Evolutionary conservation across 2,329 filamentous ascomycete genomes (phyloP).

Genomic region (Geosmithia morbida): DNA sequence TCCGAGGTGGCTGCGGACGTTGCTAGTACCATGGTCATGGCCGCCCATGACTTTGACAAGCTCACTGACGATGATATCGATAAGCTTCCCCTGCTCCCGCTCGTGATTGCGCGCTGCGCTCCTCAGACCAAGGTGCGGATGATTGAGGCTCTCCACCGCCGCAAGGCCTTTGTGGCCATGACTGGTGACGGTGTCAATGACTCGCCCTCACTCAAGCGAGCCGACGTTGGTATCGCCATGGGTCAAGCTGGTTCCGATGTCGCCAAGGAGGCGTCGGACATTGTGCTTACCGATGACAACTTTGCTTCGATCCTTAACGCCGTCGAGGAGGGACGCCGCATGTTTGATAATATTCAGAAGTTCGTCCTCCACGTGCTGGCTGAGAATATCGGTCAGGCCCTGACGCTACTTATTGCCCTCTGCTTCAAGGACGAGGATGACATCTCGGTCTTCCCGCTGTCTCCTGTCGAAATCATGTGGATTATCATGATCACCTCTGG

Average conservation of each 20-base stretch:
- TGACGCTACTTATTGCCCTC: slow-evolving; percentile 53
- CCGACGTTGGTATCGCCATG: slow-evolving; percentile 58
- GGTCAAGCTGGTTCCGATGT: slow-evolving; percentile 50
- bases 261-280: slow-evolving; percentile 47
- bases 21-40: slow-evolving; percentile 48
- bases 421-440: slow-evolving; percentile 50
- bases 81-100: slow-evolving; percentile 40
- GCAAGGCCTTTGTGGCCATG: slow-evolving; percentile 48
- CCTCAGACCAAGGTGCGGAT: slow-evolving; percentile 57
- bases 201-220: slow-evolving; percentile 47
- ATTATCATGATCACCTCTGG: slow-evolving; percentile 68
- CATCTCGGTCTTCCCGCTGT: slow-evolving; percentile 56
- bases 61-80: slow-evolving; percentile 50
- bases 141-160: slow-evolving; percentile 54
- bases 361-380: slow-evolving; percentile 54
- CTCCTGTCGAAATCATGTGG: slow-evolving; percentile 64
- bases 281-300: slow-evolving; percentile 54
- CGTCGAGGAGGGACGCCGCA: slow-evolving; percentile 48
- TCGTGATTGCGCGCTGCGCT: slow-evolving; percentile 53
- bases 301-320: slow-evolving; percentile 52
- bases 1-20: slow-evolving; percentile 36
- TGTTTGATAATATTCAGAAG: slow-evolving; percentile 56
- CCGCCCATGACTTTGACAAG: slow-evolving; percentile 51
- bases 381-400: slow-evolving; percentile 56
- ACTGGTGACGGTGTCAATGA: slow-evolving; percentile 58